A percentile compares a stretch with the other conserved stretches of the same genome.
Evolutionary conservation across 176 grass and related monocot species (phyloP).

Genomic region (Eragrostis curvula): DNA sequence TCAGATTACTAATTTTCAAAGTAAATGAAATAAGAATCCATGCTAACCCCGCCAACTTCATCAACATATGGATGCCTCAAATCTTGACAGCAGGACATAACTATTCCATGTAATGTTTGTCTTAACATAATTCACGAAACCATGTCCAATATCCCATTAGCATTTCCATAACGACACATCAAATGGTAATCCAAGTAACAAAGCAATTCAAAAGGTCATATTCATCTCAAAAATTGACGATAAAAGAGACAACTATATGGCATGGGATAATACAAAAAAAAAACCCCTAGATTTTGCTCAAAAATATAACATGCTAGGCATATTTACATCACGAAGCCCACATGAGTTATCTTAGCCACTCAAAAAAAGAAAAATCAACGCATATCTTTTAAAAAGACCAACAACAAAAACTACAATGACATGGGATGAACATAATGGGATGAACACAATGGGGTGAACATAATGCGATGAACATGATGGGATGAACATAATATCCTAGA

Average conservation of each 20-base stretch:
- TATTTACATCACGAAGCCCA: background rate
- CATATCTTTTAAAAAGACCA: background rate
- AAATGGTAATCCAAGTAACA: conserved; percentile 18
- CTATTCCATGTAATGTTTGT: background rate
- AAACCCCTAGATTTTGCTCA: background rate
- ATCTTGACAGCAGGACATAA: conserved; percentile 20
- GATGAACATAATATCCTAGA: conserved; percentile 18
- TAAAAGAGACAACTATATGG: conserved; percentile 1
- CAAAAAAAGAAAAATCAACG: background rate
- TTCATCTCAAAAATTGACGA: conserved; percentile 8
- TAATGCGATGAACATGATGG: background rate
- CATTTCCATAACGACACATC: background rate
- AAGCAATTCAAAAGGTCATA: conserved; percentile 6
- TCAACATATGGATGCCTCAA: background rate
- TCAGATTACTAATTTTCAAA: conserved; percentile 26
- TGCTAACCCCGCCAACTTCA: background rate
- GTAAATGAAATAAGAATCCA: conserved; percentile 6
- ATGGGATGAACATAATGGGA: background rate
- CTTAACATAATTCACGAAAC: conserved; percentile 28
- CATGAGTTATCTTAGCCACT: background rate
- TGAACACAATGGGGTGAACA: too few relatives aligned
- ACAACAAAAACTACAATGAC: background rate
- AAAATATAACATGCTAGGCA: background rate
- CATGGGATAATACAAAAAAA: conserved; percentile 6
- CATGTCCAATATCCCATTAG: background rate